A percentile compares a stretch with the other conserved stretches of the same genome.
Conservation (phyloP, 371 early-diverging fungal species). For the Coemansia sp. region DNA sequence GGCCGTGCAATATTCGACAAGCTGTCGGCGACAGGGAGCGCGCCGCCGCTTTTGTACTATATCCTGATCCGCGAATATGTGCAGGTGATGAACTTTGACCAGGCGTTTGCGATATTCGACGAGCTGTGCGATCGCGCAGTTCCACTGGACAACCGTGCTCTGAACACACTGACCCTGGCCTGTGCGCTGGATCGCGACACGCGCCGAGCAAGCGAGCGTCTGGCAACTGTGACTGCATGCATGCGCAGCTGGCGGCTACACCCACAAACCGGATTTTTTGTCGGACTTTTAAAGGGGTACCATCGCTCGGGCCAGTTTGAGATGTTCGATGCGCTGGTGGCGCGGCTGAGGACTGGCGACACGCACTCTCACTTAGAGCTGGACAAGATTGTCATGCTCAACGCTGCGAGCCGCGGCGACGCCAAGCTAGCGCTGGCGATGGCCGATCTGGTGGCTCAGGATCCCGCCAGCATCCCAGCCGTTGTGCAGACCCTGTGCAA, state of each 20-base stretch:
- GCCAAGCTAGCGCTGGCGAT: neutral
- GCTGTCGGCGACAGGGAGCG: constrained; percentile 6
- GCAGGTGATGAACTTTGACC: constrained; percentile 13
- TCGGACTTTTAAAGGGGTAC: constrained; percentile 33
- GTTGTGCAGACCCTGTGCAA: constrained; percentile 19
- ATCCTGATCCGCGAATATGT: constrained; percentile 26
- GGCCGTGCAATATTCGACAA: constrained; percentile 30
- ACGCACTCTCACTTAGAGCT: constrained; percentile 4
- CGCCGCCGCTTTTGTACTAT: constrained; percentile 14
- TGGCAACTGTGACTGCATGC: constrained; percentile 19
- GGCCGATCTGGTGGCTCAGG: constrained; percentile 3
- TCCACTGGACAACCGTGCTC: neutral
- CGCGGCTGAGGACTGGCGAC: constrained; percentile 13
- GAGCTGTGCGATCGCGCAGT: constrained; percentile 7
- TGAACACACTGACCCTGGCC: constrained; percentile 19
- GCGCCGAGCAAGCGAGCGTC: constrained; percentile 3
- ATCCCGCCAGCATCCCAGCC: constrained; percentile 1
- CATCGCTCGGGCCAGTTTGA: constrained; percentile 21
- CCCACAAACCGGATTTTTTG: constrained; percentile 19
- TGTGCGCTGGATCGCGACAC: constrained; percentile 16
- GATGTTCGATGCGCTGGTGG: constrained; percentile 34
- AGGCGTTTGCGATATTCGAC: constrained; percentile 32
- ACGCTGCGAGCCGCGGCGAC: constrained; percentile 20
- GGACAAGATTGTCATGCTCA: constrained; percentile 18
- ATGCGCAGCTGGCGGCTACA: constrained; percentile 30